Percentiles rank a stretch among this genome's conserved stretches.
phyloP scores from a whole-genome alignment of 2,329 filamentous ascomycete genomes.

The Talaromyces sp. region DNA sequence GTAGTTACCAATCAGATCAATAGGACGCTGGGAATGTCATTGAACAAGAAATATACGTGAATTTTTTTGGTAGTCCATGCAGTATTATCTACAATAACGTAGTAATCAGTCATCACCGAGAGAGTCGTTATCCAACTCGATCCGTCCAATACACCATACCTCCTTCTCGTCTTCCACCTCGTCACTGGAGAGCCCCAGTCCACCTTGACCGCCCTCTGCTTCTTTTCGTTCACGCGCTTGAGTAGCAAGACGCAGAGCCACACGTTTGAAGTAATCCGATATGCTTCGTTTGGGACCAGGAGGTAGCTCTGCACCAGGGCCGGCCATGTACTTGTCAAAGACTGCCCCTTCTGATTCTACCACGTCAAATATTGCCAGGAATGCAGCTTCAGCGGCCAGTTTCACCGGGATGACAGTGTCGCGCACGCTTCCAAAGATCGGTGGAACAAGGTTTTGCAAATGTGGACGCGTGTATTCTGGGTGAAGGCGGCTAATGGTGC shows the following conservation, averaged over 20 bases:
- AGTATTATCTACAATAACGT: background rate
- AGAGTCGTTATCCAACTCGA: conserved; percentile 64
- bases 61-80: background rate
- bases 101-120: conserved; percentile 27
- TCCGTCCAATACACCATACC: conserved; percentile 89
- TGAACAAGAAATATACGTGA: background rate
- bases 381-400: conserved; percentile 87
- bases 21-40: background rate
- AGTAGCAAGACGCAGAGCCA: conserved; percentile 74
- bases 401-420: conserved; percentile 94
- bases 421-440: conserved; percentile 83
- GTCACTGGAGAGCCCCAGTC: conserved; percentile 79
- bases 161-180: conserved; percentile 92
- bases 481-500: conserved; percentile 74
- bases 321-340: conserved; percentile 84
- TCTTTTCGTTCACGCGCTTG: conserved; percentile 86
- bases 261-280: conserved; percentile 94
- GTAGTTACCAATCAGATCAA: background rate
- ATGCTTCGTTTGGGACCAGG: conserved; percentile 78
- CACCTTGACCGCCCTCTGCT: conserved; percentile 83
- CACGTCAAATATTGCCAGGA: conserved; percentile 83
- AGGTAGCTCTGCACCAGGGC: conserved; percentile 59
- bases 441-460: conserved; percentile 68
- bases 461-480: conserved; percentile 78
- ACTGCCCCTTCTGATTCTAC: conserved; percentile 78